Base-by-base conservation (phyloP, 305 asterid genomes). In the Salvia sclarea region DNA sequence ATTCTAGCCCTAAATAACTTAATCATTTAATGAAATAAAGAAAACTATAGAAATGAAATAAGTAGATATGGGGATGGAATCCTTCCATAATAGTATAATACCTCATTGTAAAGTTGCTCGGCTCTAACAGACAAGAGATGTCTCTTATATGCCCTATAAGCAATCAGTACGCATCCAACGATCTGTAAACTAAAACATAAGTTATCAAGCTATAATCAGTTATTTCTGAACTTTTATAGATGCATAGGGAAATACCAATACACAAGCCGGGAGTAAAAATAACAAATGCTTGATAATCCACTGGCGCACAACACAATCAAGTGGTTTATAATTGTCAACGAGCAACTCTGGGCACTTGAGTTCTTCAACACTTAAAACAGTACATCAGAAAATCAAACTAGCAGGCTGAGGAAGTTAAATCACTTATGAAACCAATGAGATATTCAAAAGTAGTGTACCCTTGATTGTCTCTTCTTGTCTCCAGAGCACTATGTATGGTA, bases 321-420 rank as follows among this genome's bases (percentile, higher is more conserved):
- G 79, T 61, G 96, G 86, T 77, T 82, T 85, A 72, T 90, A 88
- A 66, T 74, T 80, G 66, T 68, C 66, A 45, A 83, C 95, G 48
- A 90, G 88, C 57, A 70, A 72, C 78, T 87, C 90, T 8, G 97
- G 88, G 78, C 96, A 92, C 82, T 88, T 92, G 79, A 90, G 76
- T 82, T 88, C 96, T 75, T 85, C 89, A 72, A 78, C 73, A 65
- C 98, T 92, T 75, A 60, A 71, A 37, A 75, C 57, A 70, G 61
- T 50, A 59, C 35, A 38, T n/a, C 33, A 22, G 68, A 68, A 74
- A 64, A 28, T 64, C 58, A 43, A 61, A 68, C 55, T 50, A 80
- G 63, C 71, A 54, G 66, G 75, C 66, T 45, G 54, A 69, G 67
- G 57, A 48, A 63, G 55, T 43, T 28, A 54, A 22, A 66, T 14